phyloP scores from a whole-genome alignment of 129 eudicot species.

The Scalesia atractyloides region DNA sequence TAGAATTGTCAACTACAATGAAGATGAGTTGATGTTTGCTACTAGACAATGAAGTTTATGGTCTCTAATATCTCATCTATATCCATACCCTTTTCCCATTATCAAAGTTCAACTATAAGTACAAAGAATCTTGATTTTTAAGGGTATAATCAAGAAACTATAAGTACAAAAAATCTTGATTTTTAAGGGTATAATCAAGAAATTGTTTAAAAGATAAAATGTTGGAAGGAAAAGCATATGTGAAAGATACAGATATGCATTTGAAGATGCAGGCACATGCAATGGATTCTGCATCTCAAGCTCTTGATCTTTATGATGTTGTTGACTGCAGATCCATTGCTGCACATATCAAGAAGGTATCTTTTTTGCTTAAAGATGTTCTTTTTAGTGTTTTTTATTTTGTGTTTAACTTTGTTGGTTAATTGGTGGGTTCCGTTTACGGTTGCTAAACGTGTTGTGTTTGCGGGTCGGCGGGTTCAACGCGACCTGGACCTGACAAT shows the following conservation, averaged over 20 bases:
- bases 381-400: neutral
- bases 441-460: too few relatives aligned
- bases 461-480: too few relatives aligned
- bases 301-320: conserved; percentile 63
- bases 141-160: conserved; percentile 27
- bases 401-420: neutral
- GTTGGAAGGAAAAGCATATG: conserved; percentile 49
- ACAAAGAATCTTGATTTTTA: conserved; percentile 26
- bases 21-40: conserved; percentile 20
- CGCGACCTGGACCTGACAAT: too few relatives aligned
- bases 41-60: conserved; percentile 35
- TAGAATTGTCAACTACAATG: conserved; percentile 18
- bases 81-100: conserved; percentile 2
- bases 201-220: conserved; percentile 29
- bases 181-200: conserved; percentile 22
- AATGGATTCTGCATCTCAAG: conserved; percentile 56
- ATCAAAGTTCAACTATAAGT: conserved; percentile 26
- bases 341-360: conserved; percentile 62
- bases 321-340: conserved; percentile 47
- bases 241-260: conserved; percentile 59
- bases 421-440: neutral
- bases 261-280: conserved; percentile 58
- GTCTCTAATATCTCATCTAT: conserved; percentile 31
- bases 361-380: conserved; percentile 2
- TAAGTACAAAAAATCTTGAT: conserved; percentile 21